phyloP scores from a whole-genome alignment of 2,329 filamentous ascomycete genomes.

The Phyllosticta capitalensis region DNA sequence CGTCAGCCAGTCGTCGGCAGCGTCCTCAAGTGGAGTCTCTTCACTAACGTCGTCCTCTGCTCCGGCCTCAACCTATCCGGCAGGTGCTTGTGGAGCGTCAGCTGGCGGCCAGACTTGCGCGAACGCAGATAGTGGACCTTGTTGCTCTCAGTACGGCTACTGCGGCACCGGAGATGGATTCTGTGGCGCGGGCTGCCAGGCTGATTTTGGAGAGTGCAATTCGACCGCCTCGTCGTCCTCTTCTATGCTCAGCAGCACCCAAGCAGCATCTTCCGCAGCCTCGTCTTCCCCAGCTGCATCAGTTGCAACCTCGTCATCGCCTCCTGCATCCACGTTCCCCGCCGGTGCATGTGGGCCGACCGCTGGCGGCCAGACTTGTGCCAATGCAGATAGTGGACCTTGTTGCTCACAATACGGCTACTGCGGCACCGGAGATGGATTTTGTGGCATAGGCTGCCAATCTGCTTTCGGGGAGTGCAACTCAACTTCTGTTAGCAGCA shows the following conservation, averaged over 20 bases:
- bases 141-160: constrained; percentile 2
- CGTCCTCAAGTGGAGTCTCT: neutral
- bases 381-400: neutral
- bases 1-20: neutral
- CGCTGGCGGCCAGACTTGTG: neutral
- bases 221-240: neutral
- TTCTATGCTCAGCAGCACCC: too few species aligned
- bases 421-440: neutral
- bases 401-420: constrained; percentile 4
- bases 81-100: neutral
- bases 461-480: neutral
- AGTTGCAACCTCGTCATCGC: too few species aligned
- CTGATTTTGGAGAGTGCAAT: neutral
- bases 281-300: neutral
- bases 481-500: neutral
- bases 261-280: neutral
- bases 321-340: neutral
- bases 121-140: neutral
- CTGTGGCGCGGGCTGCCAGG: neutral
- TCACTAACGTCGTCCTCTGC: neutral
- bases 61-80: neutral
- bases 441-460: neutral
- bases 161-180: neutral
- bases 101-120: neutral
- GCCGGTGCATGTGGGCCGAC: neutral